phyloP scores from a whole-genome alignment of 257 asterid species.

The Solanum lignicaule region DNA sequence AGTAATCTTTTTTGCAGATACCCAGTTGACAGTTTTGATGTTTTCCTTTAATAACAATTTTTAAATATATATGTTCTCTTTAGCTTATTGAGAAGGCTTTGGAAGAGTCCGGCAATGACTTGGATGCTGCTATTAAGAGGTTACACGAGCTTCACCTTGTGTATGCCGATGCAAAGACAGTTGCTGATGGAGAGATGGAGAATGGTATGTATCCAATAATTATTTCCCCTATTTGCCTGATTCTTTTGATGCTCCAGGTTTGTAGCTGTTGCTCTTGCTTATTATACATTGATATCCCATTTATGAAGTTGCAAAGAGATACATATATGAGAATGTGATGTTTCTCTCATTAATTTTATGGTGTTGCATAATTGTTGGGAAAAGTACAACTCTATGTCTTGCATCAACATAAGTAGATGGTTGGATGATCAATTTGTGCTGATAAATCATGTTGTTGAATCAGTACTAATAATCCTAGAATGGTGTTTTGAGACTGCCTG shows the following conservation, averaged over 20 bases:
- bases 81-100: constrained; percentile 58
- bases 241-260: background rate
- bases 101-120: constrained; percentile 39
- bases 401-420: background rate
- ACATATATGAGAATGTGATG: background rate
- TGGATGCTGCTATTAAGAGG: constrained; percentile 50
- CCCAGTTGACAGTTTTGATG: background rate
- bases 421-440: background rate
- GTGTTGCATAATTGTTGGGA: background rate
- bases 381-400: background rate
- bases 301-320: background rate
- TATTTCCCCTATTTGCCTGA: background rate
- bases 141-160: constrained; percentile 39
- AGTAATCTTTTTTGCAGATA: background rate
- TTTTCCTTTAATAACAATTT: background rate
- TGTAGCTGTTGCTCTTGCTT: background rate
- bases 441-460: background rate
- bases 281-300: background rate
- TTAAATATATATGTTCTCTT: background rate
- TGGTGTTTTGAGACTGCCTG: background rate
- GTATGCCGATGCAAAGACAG: constrained; percentile 15
- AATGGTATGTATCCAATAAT: constrained; percentile 24
- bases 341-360: background rate
- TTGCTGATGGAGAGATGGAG: constrained; percentile 19
- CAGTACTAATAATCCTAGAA: background rate